Conservation (phyloP, 169 alveolate species). For the Plasmodium sp. region DNA sequence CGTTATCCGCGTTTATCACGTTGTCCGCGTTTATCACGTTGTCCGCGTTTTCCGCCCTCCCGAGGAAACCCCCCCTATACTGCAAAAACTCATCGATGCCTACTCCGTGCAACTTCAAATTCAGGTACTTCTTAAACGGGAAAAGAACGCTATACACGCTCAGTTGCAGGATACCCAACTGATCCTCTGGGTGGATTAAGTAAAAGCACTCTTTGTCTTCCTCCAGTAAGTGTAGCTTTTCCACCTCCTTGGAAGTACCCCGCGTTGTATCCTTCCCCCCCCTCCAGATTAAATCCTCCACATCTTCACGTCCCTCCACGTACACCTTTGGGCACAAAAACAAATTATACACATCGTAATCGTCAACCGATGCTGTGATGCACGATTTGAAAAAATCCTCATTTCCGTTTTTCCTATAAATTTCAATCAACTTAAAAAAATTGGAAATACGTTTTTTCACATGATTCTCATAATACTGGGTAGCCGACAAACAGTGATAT, state of each 20-base stretch:
- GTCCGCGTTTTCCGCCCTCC: not conserved
- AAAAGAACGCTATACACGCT: conserved; percentile 50
- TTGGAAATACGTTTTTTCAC: conserved; percentile 59
- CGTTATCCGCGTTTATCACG: not conserved
- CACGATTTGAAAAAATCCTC: conserved; percentile 31
- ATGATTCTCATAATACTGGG: conserved; percentile 76
- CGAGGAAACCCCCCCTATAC: not conserved
- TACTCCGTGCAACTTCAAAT: conserved; percentile 27
- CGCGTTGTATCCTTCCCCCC: not conserved
- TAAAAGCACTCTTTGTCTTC: conserved; percentile 57
- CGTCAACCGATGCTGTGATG: conserved; percentile 21
- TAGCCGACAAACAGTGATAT: conserved; percentile 77
- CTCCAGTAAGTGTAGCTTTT: conserved; percentile 8
- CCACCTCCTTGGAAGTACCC: not conserved
- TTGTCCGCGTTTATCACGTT: not conserved
- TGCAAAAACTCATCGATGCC: conserved; percentile 1
- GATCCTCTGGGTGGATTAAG: conserved; percentile 50
- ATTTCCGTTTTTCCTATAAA: conserved; percentile 4
- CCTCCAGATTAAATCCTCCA: conserved; percentile 16
- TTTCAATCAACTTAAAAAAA: conserved; percentile 24
- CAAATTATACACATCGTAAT: conserved; percentile 47
- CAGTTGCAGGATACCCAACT: conserved; percentile 16
- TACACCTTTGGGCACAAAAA: conserved; percentile 68
- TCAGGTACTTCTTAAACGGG: conserved; percentile 59
- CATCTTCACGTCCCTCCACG: not conserved